Evolutionary conservation across 2,329 filamentous ascomycete genomes (phyloP).

Genomic region (Colletotrichum graminicola): DNA sequence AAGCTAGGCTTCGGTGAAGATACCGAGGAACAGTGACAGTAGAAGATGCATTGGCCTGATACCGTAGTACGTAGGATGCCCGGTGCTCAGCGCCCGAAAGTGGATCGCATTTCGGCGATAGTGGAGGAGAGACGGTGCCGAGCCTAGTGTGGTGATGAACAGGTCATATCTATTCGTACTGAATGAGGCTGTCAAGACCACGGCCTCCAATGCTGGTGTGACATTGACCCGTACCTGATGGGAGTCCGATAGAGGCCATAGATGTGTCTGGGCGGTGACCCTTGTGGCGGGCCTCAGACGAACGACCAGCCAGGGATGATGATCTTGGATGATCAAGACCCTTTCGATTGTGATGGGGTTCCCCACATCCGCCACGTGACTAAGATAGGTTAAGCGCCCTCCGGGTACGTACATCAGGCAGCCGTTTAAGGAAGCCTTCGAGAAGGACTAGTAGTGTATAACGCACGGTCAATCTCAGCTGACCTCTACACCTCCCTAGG

Average conservation of each 20-base stretch:
- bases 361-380: constrained; percentile 8
- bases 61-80: too few relatives aligned
- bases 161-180: too few relatives aligned
- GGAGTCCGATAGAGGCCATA: not conserved
- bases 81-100: not conserved
- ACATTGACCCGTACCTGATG: not conserved
- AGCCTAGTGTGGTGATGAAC: not conserved
- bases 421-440: constrained; percentile 37
- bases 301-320: not conserved
- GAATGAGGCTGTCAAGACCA: not conserved
- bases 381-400: not conserved
- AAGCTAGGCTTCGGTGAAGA: constrained; percentile 2
- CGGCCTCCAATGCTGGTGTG: not conserved
- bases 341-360: not conserved
- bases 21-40: too few relatives aligned
- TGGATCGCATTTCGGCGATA: not conserved
- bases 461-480: not conserved
- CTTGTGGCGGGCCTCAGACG: constrained; percentile 17
- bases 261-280: not conserved
- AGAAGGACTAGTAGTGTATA: constrained; percentile 30
- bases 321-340: not conserved
- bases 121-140: not conserved
- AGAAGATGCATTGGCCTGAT: too few relatives aligned
- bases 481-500: not conserved
- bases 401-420: constrained; percentile 8